Evolutionary conservation across 345 rosid species (phyloP).

Genomic region (Triadica sebifera): DNA sequence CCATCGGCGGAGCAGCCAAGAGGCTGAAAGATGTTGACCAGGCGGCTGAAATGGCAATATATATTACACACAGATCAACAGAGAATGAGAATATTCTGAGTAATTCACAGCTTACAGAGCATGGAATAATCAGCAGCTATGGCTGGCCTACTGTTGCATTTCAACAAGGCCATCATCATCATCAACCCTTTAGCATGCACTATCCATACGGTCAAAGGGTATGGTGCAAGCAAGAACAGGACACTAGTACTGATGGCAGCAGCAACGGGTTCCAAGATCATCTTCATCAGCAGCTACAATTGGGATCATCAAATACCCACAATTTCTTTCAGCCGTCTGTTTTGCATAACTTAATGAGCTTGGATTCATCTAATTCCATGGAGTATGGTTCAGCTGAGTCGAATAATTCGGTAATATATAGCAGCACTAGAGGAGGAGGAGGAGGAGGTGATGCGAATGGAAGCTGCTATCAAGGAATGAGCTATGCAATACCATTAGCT

Average conservation of each 20-base stretch:
- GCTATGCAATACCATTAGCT: constrained; percentile 37
- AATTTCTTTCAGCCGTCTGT: constrained; percentile 49
- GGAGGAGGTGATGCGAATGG: constrained; percentile 27
- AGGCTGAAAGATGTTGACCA: constrained; percentile 24
- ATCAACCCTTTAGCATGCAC: constrained; percentile 31
- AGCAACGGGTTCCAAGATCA: constrained; percentile 25
- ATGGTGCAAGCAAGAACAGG: constrained; percentile 74
- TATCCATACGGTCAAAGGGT: constrained; percentile 44
- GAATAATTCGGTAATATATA: constrained; percentile 48
- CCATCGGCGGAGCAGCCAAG: constrained; percentile 28
- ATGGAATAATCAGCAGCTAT: constrained; percentile 19
- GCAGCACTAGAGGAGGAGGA: constrained; percentile 12
- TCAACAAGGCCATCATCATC: constrained; percentile 31
- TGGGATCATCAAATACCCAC: constrained; percentile 36
- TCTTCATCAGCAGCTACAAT: constrained; percentile 35
- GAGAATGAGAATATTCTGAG: constrained; percentile 9
- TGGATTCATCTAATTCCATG: constrained; percentile 40
- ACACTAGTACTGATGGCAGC: constrained; percentile 27
- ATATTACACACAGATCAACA: constrained; percentile 6
- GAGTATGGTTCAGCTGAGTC: constrained; percentile 47
- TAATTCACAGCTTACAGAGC: constrained; percentile 18
- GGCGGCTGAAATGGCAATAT: constrained; percentile 20
- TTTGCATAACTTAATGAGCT: constrained; percentile 42
- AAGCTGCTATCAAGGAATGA: constrained; percentile 21
- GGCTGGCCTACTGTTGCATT: constrained; percentile 49